Base-by-base conservation (phyloP, 169 alveolate genomes). In the Eimeria maxima region DNA sequence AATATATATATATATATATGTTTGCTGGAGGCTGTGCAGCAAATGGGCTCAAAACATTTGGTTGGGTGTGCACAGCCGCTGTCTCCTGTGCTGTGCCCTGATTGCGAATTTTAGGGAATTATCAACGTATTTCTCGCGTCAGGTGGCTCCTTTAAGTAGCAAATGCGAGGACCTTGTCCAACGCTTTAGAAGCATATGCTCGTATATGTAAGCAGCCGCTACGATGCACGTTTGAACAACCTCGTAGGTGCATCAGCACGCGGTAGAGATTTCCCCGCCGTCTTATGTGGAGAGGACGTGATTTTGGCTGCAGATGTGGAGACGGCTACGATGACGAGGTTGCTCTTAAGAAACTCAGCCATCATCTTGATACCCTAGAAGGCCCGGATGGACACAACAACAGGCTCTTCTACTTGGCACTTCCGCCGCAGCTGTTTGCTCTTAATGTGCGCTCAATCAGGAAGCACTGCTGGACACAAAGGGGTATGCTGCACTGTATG, bases 381-480 rank as follows among this genome's bases (percentile, higher is more conserved):
- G 88, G 89, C 33, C 53, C 42, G 65, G 91, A 88, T 29, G 38
- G 57, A 6, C 60, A 18, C 42, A 94, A 65, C 67, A 95, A 86
- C 94, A 74, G 97, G 60, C 94, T 97, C 57, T 78, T 97, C 47
- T 97, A 97, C 90, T 95, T 97, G 89, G 98, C 98, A 5, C 95
- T 97, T 63, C 98, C 98, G 10, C 97, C 97, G 10, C 96, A 97
- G 44, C 92, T 96, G 73, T 97, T 96, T 87, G 94, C 94, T 22
- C 57, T 87, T 18, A 87, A 50, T 50, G 81, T 60, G 55, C 94
- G 94, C 20, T 27, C 81, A 63, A 53, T 87, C 65, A 60, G 94
- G 94, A 44, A 63, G 81, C 81, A 87, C 94, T 87, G 94, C 94
- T 87, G 94, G 94, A 57, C 94, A 65, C 47, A 11, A 24, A 87